Percentiles rank a stretch among this genome's conserved stretches.
Conservation (phyloP, 176 grass and related monocot genomes). For the Dactylis glomerata region DNA sequence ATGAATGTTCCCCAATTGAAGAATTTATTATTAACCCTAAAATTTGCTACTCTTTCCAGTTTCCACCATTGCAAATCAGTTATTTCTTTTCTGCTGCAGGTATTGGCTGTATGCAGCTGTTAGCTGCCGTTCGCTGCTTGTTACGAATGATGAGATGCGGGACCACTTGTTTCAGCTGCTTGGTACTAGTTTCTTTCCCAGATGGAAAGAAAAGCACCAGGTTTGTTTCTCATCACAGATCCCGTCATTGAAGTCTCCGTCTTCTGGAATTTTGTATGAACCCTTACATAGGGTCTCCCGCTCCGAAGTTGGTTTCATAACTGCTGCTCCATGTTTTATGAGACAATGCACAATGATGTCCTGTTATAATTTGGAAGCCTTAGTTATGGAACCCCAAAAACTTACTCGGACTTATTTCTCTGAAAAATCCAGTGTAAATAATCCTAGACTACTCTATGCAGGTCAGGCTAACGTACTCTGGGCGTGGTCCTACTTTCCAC, state of each 20-base stretch:
- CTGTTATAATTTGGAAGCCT: background rate
- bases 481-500: conserved; percentile 47
- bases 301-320: background rate
- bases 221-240: conserved; percentile 28
- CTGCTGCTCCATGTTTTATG: background rate
- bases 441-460: conserved; percentile 24
- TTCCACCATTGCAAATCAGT: conserved; percentile 5
- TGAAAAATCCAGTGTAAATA: background rate
- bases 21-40: background rate
- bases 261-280: background rate
- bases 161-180: conserved; percentile 94
- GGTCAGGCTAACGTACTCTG: conserved; percentile 69
- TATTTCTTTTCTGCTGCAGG: conserved; percentile 38
- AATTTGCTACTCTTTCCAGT: background rate
- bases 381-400: background rate
- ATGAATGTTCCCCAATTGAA: background rate
- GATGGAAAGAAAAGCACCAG: conserved; percentile 99
- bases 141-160: conserved; percentile 98
- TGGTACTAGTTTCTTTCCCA: conserved; percentile 88
- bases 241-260: background rate
- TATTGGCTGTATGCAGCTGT: conserved; percentile 96
- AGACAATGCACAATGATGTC: background rate
- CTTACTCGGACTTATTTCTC: background rate
- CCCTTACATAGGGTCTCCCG: background rate
- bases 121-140: conserved; percentile 63